Conservation (phyloP, 768 basidiomycete genomes). For the Tulasnella sp. region DNA sequence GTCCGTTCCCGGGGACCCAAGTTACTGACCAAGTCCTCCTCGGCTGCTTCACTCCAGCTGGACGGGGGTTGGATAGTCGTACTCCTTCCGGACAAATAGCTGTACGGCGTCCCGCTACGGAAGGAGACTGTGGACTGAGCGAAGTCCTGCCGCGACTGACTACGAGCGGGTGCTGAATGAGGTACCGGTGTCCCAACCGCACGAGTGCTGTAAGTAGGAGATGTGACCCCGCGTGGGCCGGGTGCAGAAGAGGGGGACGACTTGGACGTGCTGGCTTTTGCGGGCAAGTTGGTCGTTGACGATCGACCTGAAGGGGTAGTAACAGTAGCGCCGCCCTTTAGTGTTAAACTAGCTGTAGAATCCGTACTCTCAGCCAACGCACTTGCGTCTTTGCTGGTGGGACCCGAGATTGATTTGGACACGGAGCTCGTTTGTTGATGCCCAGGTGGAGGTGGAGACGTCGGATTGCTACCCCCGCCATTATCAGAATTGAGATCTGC, state of each 20-base stretch:
- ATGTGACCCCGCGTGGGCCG: slow-evolving; percentile 5
- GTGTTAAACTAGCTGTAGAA: slow-evolving; percentile 7
- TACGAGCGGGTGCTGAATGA: neutral
- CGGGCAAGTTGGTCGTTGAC: neutral
- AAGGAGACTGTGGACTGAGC: slow-evolving; percentile 38
- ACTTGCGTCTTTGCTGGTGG: neutral
- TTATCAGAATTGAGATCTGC: slow-evolving; percentile 14
- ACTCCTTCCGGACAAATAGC: slow-evolving; percentile 66
- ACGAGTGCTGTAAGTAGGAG: slow-evolving; percentile 8
- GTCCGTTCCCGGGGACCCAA: slow-evolving; percentile 91
- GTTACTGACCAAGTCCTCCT: slow-evolving; percentile 88
- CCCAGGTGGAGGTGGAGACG: neutral
- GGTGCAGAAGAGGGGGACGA: neutral
- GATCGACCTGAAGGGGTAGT: neutral
- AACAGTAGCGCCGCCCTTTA: neutral
- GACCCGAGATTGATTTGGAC: neutral
- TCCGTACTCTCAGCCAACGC: neutral
- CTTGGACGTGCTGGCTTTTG: neutral
- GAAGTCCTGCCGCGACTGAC: slow-evolving; percentile 2
- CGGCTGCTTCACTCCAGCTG: slow-evolving; percentile 86
- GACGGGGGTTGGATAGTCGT: slow-evolving; percentile 44
- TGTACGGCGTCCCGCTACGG: slow-evolving; percentile 75
- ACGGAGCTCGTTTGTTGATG: slow-evolving; percentile 5
- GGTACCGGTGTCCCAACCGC: neutral
- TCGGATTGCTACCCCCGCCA: neutral